Evolutionary conservation across 805 yeast species (phyloP).

Genomic region (Lachancea lanzarotensis): DNA sequence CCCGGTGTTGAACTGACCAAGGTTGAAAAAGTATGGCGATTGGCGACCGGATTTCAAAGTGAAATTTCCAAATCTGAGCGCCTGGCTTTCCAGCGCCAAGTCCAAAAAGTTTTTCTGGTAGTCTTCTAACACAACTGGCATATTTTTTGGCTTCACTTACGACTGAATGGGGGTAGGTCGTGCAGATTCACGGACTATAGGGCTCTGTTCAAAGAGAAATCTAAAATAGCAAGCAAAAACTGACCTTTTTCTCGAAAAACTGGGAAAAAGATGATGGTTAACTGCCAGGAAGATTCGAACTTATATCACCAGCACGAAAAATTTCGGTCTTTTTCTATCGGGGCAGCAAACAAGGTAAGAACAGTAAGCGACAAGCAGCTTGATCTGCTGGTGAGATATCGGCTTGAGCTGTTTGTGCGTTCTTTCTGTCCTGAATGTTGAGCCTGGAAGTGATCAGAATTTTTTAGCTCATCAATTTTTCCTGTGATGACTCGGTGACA

Average conservation of each 20-base stretch:
- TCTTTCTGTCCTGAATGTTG: neutral
- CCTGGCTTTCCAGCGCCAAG: conserved; percentile 72
- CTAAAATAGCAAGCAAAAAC: neutral
- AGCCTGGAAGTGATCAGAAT: neutral
- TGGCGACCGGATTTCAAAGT: conserved; percentile 86
- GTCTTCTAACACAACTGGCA: conserved; percentile 33
- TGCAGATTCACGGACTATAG: neutral
- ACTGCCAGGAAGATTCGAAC: too few species aligned
- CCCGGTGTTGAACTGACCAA: conserved; percentile 86
- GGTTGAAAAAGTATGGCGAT: conserved; percentile 94
- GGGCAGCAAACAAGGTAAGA: neutral
- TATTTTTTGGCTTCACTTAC: neutral
- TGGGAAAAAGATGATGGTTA: too few species aligned
- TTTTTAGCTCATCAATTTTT: neutral
- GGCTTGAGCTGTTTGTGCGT: neutral
- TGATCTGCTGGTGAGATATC: neutral
- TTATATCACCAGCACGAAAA: neutral
- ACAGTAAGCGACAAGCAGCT: neutral
- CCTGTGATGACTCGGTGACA: conserved; percentile 2
- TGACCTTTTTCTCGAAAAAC: neutral
- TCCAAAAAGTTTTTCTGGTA: conserved; percentile 68
- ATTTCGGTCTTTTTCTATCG: neutral
- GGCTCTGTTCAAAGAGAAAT: neutral
- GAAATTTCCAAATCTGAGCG: conserved; percentile 81
- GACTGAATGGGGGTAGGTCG: neutral